phyloP scores from a whole-genome alignment of 306 rosid species.

The Citrullus amarus region DNA sequence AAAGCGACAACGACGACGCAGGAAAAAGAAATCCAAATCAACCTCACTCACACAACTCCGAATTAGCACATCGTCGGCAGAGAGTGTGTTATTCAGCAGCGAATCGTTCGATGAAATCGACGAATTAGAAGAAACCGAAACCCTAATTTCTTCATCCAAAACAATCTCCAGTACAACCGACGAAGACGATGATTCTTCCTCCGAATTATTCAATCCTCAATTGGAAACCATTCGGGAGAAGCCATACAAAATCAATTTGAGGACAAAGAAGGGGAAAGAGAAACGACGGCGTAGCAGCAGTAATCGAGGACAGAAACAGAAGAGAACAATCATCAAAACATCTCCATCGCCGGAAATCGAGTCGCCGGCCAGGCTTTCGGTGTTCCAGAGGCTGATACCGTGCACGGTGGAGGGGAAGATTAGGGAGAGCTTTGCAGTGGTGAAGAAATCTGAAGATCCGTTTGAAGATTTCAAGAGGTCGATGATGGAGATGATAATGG shows the following conservation, averaged over 20 bases:
- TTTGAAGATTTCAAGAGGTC: conserved; percentile 47
- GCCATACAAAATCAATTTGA: background rate
- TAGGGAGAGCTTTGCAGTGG: conserved; percentile 48
- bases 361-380: conserved; percentile 48
- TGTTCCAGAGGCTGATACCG: conserved; percentile 40
- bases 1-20: conserved; percentile 19
- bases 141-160: conserved; percentile 43
- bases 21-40: conserved; percentile 16
- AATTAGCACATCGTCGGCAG: conserved; percentile 42
- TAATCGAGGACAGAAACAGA: background rate
- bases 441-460: conserved; percentile 51
- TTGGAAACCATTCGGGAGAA: conserved; percentile 24
- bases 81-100: conserved; percentile 38
- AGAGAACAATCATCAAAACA: background rate
- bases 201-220: conserved; percentile 12
- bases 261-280: background rate
- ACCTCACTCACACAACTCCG: conserved; percentile 14
- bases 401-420: conserved; percentile 45
- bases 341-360: background rate
- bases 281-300: background rate
- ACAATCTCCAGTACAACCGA: conserved; percentile 29
- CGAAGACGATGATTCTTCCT: conserved; percentile 6
- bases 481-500: conserved; percentile 54
- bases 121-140: conserved; percentile 37
- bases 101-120: conserved; percentile 16